Base-by-base conservation (phyloP, 2,329 filamentous ascomycete species). In the Didymella exigua region DNA sequence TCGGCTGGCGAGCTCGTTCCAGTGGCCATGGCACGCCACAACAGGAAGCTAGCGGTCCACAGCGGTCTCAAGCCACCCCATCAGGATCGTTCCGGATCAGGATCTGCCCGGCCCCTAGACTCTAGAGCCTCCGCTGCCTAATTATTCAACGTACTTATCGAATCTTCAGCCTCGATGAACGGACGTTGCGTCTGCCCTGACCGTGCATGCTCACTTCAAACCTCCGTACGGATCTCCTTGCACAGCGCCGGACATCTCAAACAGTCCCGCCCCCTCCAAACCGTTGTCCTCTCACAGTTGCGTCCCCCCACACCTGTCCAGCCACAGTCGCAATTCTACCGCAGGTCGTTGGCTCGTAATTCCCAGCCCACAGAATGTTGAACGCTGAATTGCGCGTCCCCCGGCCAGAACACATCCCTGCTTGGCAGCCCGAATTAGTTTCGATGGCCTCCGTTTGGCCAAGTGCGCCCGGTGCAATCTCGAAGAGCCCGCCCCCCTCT, bases 381-480 rank as follows among this genome's bases (percentile, higher is more conserved):
- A 55, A 50, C 41, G 9, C 29, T 41, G 46, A 41, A 50, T 55
- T 55, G 52, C 52, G 52, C 47, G 52, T 55, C 52, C 40, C 23
- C 52, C 18, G 42, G 36, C 46, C 42, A 46, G 34, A 42, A 18
- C 41, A 36, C 26, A 50, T 46, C 52, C 52, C 42, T 46, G 52
- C 19, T 26, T 5, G 34, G 34, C 47, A 34, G 18, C 41, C 52
- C 46, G 24, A 38, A 46, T 50, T 46, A 46, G 47, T 18, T 36
- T 42, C 5, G 18, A 37, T 26, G n/a, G 19, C n/a, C 36, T 45
- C 26, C 26, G 18, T 47, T 49, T 42, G 47, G 52, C 34, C 30
- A 55, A 55, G 52, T 42, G 52, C 47, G 40, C 23, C 47, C 52
- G 46, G 41, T 31, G 46, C 42, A 55, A 55, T 55, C 52, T 55